Base-by-base conservation (phyloP, 1,284 basidiomycete genomes). In the Ceratobasidium sp. region DNA sequence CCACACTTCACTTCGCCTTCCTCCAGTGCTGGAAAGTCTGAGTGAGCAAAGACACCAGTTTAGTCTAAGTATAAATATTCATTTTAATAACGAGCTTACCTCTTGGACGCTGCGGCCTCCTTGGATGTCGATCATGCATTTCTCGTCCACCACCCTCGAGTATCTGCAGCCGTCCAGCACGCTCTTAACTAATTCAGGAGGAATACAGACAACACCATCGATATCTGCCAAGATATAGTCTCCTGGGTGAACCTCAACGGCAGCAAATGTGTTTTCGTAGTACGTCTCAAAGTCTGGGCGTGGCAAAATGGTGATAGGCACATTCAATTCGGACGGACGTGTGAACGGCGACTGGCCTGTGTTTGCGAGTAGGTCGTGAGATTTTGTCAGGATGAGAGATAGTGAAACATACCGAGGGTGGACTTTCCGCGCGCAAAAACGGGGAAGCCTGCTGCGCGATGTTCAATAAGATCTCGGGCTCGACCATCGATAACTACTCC, bases 151-250 rank as follows among this genome's bases (percentile, higher is more conserved):
- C 64, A 87, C 86, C 74, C 86, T 84, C 9, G 88, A 91, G 77
- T 87, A 86, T 21, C 79, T 77, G 18, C 92, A 93, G 32, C 89
- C 76, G 59, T 87, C 85, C 8, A 90, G 77, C 1, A 94, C 93
- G 75, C 88, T 80, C 18, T 83, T 82, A 13, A 88, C 84, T 70
- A 90, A 77, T 1, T 81, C 83, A 28, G 80, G 82, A 0, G 94
- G 91, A 18, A 98, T 87, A 77, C 91, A 92, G 1, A 98, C 93
- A 0, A 97, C 94, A 0, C 96, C 96, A 79, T 98, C 94, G 72
- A 90, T 86, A 79, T 98, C 96, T 16, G 90, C 95, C 18, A 97
- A 81, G 44, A 98, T 87, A 83, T 91, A 87, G 79, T 98, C 96
- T 1, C 91, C 92, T 1, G 96, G 93, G 26, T 88, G 79, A 3